A percentile compares a stretch with the other conserved stretches of the same genome.
Evolutionary conservation across 257 asterid species (phyloP).

Genomic region (Galeopsis tetrahit): DNA sequence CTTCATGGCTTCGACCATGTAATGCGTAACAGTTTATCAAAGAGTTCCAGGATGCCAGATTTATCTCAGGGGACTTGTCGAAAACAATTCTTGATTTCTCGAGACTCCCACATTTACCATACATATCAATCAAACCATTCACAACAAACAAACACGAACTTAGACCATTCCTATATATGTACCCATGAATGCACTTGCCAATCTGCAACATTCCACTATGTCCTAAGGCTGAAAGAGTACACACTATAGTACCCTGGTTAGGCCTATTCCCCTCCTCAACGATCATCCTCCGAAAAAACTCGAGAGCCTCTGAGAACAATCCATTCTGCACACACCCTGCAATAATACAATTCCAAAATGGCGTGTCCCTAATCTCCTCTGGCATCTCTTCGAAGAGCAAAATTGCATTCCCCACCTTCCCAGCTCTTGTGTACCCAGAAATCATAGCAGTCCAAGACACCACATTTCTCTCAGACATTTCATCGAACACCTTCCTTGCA

Average conservation of each 20-base stretch:
- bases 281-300: conserved; percentile 68
- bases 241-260: conserved; percentile 68
- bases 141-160: conserved; percentile 43
- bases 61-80: conserved; percentile 39
- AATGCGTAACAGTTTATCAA: conserved; percentile 76
- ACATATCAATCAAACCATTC: conserved; percentile 79
- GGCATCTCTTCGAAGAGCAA: conserved; percentile 66
- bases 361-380: conserved; percentile 58
- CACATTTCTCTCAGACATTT: conserved; percentile 64
- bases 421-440: conserved; percentile 67
- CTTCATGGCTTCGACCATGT: conserved; percentile 59
- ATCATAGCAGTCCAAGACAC: conserved; percentile 89
- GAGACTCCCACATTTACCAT: conserved; percentile 83
- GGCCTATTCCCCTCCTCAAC: conserved; percentile 58
- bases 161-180: conserved; percentile 48
- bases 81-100: conserved; percentile 60
- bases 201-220: conserved; percentile 67
- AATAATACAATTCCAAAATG: conserved; percentile 79
- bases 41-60: conserved; percentile 72
- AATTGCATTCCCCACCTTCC: conserved; percentile 64
- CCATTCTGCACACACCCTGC: conserved; percentile 84
- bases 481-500: conserved; percentile 76
- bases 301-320: conserved; percentile 66
- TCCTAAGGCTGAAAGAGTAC: conserved; percentile 71
- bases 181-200: conserved; percentile 78